Conservation (phyloP, 441 rosid genomes). For the Syzygium syzygioides region DNA sequence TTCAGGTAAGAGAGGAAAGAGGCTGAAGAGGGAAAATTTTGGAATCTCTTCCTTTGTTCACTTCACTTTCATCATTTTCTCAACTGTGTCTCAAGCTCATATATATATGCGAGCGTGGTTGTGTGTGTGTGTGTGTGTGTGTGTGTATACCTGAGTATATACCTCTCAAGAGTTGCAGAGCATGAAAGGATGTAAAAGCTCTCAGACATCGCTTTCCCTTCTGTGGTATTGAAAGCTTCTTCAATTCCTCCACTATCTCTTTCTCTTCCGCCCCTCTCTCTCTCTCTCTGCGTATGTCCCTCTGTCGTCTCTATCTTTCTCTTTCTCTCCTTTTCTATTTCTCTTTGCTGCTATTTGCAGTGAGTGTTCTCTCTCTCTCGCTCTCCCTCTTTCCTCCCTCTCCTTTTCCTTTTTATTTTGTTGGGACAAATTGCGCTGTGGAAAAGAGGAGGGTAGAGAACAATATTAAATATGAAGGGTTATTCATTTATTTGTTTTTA, state of each 20-base stretch:
- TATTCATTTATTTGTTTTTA: background rate
- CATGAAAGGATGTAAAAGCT: slow-evolving; percentile 27
- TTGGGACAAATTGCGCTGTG: slow-evolving; percentile 7
- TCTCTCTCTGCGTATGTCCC: slow-evolving; percentile 4
- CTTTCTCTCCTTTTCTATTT: slow-evolving; percentile 30
- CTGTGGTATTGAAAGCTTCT: slow-evolving; percentile 36
- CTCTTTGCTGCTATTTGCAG: slow-evolving; percentile 25
- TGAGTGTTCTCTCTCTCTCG: background rate
- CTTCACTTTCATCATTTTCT: slow-evolving; percentile 13
- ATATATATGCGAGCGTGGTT: background rate
- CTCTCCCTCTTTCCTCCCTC: background rate
- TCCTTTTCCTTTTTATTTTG: slow-evolving; percentile 1
- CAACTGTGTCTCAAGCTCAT: slow-evolving; percentile 16
- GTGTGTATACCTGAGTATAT: background rate
- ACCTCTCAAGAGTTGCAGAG: slow-evolving; percentile 40
- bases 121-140: background rate
- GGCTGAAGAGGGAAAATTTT: background rate
- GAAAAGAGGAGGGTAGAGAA: slow-evolving; percentile 16
- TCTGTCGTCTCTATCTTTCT: slow-evolving; percentile 30
- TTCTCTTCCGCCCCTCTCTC: background rate
- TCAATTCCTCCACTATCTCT: slow-evolving; percentile 12
- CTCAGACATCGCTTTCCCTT: slow-evolving; percentile 44
- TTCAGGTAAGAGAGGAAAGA: background rate
- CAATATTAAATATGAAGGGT: slow-evolving; percentile 20
- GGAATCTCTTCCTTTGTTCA: background rate